Base-by-base conservation (phyloP, 169 alveolate genomes). In the Cryptosporidium bovis region DNA sequence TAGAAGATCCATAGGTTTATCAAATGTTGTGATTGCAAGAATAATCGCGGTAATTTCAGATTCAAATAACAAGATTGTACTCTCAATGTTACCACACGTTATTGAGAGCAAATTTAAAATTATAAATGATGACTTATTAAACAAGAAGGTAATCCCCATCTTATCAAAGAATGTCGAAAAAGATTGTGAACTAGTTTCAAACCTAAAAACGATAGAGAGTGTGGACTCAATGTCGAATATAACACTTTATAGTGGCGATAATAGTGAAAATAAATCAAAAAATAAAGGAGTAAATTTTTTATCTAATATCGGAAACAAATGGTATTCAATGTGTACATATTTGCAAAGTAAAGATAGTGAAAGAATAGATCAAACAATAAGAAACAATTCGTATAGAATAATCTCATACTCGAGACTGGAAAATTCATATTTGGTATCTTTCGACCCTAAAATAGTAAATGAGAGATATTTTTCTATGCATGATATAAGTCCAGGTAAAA, bases 1-100 rank as follows among this genome's bases (percentile, higher is more conserved):
- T 8, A 33, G 7, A 62, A 62, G 44, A 20, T 18, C 12, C 8
- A 5, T 34, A 27, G 8, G 24, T 13, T 53, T 2, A n/a, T 69
- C 83, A 13, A 68, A 18, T 16, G 36, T 53, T 36, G 7, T 77
- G 0, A 77, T 62, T 40, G 87, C 87, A 8, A 58, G 87, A 44
- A 48, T 77, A 31, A 77, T 77, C 10, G 87, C 87, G 20, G 64
- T 77, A 0, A 44, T 60, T 20, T 77, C 87, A n/a, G 87, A 64
- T 7, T 2, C 69, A 13, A 56, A 36, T 3, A 77, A 77, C 27
- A 56, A 62, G 34, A 62, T 77, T n/a, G 40, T 77, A 1, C 65
- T 77, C 33, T 77, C 87, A 24, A 4, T 66, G 13, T 62, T 77
- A 3, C 51, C 87, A 40, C 87, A 77, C n/a, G 56, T 51, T 56